Evolutionary conservation across 352 stramenopile genomes (phyloP), one percentile per base, ranked within the genome.

Genomic region (Thalassiosira hispida): DNA sequence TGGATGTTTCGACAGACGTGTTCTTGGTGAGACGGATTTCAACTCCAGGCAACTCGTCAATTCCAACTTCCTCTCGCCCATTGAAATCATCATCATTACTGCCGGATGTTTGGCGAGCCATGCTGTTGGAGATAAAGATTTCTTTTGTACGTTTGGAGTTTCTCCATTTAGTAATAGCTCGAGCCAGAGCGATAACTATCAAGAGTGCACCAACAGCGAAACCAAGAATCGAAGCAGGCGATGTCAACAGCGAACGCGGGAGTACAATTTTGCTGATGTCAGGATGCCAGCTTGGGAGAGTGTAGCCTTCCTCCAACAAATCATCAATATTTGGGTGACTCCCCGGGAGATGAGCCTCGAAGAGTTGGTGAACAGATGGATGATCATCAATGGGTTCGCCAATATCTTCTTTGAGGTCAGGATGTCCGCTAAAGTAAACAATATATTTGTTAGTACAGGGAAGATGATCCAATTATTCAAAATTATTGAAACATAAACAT

Each of bases 321-420:
- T 70, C 56, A 35, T 81, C 73, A 42, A 81, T 81, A 29, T 81
- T 65, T 52, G 73, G 73, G 65, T 81, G 73, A 53, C 29, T 25
- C 8, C 52, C 55, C 44, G 73, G 73, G 7, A 76, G 38, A 25
- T 59, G 47, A 29, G n/a, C n/a, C 64, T 62, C 66, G 51, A 76
- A 81, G 49, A 81, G 60, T 56, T 81, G 46, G 55, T 72, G 20
- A 29, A 81, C 29, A 33, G 52, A 60, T 29, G 73, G 73, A 31
- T 81, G 73, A 40, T 81, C 18, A 20, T 81, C 52, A 25, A 81
- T 38, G 23, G 73, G 64, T 35, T 66, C 31, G 16, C 40, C 53
- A 31, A 65, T 66, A 16, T 66, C 56, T 4, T 46, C 40, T 22
- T 12, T 42, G 25, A 80, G 33, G 44, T 72, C 51, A 18, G 60